Percentiles rank a stretch among this genome's conserved stretches.
Conservation (phyloP, 352 stramenopile species). For the Phytophthora tentaculata region DNA sequence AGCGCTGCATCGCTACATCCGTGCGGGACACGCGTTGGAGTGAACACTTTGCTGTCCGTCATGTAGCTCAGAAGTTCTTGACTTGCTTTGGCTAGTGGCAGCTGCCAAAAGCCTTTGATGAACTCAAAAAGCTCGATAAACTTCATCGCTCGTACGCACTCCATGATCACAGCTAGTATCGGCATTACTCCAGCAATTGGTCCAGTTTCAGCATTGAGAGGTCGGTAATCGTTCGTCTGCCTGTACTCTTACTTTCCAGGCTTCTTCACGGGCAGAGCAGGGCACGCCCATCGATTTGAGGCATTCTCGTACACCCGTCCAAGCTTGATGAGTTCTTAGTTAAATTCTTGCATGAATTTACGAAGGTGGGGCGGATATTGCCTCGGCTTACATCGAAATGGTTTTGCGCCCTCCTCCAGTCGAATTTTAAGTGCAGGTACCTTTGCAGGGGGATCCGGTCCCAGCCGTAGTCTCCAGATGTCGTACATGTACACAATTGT, state of each 20-base stretch:
- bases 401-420: neutral
- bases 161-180: neutral
- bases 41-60: neutral
- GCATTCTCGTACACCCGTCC: neutral
- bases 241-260: neutral
- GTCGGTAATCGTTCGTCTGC: neutral
- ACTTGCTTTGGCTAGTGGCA: neutral
- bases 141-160: no score
- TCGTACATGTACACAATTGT: constrained; percentile 16
- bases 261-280: neutral
- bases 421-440: neutral
- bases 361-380: neutral
- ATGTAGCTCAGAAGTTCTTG: constrained; percentile 3
- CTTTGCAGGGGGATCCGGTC: constrained; percentile 5
- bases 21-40: neutral
- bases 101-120: neutral
- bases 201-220: constrained; percentile 5
- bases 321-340: neutral
- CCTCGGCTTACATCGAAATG: neutral
- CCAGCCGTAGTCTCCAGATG: neutral
- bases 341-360: neutral
- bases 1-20: neutral
- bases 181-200: neutral
- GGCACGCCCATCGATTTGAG: neutral
- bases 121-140: neutral